Evolutionary conservation across 805 yeast species (phyloP), one percentile per base, ranked within the genome.

Genomic region (Tetrapisispora nanseiensis): DNA sequence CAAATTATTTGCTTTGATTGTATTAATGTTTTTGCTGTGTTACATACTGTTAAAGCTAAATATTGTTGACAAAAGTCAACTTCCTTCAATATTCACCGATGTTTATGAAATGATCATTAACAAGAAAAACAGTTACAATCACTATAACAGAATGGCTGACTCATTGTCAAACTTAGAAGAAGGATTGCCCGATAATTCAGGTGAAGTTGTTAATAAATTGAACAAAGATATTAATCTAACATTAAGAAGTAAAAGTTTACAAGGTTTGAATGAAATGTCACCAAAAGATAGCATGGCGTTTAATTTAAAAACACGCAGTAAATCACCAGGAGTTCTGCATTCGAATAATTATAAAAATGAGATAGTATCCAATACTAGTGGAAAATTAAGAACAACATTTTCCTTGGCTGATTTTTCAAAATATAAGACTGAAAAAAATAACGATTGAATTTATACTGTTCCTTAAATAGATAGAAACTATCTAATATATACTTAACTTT

Each of bases 381-480:
- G 37, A 23, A 46, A 45, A 22, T 39, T 52, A 32, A 32, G 53
- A 30, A 46, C 56, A 5, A 52, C 53, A 11, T 53, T 55, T 33
- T 55, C 58, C 0, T 33, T 59, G 34, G 55, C 63, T 1, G 63
- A 59, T 40, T 59, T 59, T 37, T 55, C 59, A 11, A 56, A 54
- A 34, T 57, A 54, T 35, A 51, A 52, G 38, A 49, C 47, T 24
- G 45, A 44, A 16, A 48, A 47, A 31, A 33, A 42, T 13, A 43
- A 43, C 20, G 54, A 50, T 35, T 50, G 31, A 33, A 13, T 20
- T 22, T 24, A 10, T 23, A 8, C 6, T 28, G n/a, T 11, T 11
- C 6, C 13, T 28, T 9, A 28, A 28, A 28, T 15, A 28, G 6
- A 10, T 10, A 8, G 6, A 28, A 15, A 29, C 32, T 9, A 29